These are phyloP conservation scores for Breynia disticha DNA, from an alignment of 441 rosid species.

Conservation along the genomic window DNA sequence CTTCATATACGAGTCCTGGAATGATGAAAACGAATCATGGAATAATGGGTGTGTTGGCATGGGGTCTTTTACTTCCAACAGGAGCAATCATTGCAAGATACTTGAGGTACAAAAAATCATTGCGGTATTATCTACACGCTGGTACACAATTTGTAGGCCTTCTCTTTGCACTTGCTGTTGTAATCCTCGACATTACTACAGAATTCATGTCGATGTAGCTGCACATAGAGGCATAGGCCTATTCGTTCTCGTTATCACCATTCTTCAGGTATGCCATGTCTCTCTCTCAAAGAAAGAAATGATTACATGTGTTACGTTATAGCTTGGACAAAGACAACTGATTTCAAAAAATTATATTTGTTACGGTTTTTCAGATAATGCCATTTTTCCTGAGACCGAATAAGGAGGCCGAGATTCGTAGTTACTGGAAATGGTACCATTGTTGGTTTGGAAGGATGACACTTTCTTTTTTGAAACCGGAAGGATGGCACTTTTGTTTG, in stretches of 20 bases:
- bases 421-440: conserved; percentile 90
- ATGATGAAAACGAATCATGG: conserved; percentile 65
- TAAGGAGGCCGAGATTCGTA: conserved; percentile 61
- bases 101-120: conserved; percentile 70
- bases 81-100: conserved; percentile 79
- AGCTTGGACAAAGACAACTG: too few species aligned
- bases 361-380: conserved; percentile 50
- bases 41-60: conserved; percentile 51
- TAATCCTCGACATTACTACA: conserved; percentile 48
- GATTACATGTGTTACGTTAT: neutral
- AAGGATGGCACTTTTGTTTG: conserved; percentile 69
- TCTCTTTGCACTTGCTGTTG: conserved; percentile 51
- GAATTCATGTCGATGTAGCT: conserved; percentile 37
- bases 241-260: conserved; percentile 48
- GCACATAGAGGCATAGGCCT: conserved; percentile 84
- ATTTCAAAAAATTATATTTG: too few species aligned
- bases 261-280: conserved; percentile 59
- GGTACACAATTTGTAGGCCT: conserved; percentile 62
- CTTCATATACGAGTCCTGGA: conserved; percentile 17
- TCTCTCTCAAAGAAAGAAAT: neutral
- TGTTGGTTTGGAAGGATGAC: too few species aligned
- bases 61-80: conserved; percentile 72
- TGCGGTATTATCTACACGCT: conserved; percentile 79
- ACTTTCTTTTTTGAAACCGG: too few species aligned
- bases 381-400: conserved; percentile 73